These are phyloP conservation scores for Phyllosticta citrichinensis DNA, from an alignment of 2,329 filamentous ascomycete species.

Conservation along the genomic window DNA sequence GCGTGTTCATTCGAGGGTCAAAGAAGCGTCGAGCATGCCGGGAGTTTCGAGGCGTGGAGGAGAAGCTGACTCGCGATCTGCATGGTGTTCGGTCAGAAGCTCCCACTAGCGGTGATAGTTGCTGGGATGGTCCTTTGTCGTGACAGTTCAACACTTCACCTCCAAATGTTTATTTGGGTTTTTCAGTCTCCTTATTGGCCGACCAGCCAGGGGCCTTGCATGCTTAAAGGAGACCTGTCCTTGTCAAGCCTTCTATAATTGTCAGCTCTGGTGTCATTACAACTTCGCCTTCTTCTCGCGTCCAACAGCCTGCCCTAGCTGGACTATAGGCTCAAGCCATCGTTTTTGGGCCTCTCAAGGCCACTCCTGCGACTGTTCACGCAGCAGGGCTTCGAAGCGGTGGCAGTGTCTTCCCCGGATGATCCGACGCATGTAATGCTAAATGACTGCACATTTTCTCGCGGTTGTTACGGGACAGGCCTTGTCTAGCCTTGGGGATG, in stretches of 20 bases:
- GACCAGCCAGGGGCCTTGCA: not conserved
- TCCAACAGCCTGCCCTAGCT: conserved; percentile 1
- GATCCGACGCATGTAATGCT: conserved; percentile 8
- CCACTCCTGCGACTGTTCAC: not conserved
- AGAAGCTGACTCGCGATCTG: not conserved
- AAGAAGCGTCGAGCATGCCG: not conserved
- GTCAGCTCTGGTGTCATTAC: not conserved
- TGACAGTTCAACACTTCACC: not conserved
- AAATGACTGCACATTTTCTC: not conserved
- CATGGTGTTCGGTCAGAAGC: not conserved
- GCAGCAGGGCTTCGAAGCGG: not conserved
- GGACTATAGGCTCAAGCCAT: conserved; percentile 1
- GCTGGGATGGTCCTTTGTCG: not conserved
- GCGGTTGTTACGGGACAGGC: not conserved
- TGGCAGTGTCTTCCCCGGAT: conserved; percentile 10
- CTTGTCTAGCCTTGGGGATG: not conserved
- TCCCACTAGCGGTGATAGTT: not conserved
- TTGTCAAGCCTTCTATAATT: not conserved
- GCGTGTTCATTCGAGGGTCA: not conserved
- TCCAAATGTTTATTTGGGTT: not conserved
- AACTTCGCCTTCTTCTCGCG: not conserved
- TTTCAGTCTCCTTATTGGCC: not conserved
- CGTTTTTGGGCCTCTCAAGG: conserved; percentile 3
- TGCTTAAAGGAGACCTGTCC: not conserved
- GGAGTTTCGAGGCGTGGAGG: not conserved